Percentiles rank a stretch among this genome's conserved stretches.
Conservation (phyloP, 305 asterid species). For the Plantago lanceolata region DNA sequence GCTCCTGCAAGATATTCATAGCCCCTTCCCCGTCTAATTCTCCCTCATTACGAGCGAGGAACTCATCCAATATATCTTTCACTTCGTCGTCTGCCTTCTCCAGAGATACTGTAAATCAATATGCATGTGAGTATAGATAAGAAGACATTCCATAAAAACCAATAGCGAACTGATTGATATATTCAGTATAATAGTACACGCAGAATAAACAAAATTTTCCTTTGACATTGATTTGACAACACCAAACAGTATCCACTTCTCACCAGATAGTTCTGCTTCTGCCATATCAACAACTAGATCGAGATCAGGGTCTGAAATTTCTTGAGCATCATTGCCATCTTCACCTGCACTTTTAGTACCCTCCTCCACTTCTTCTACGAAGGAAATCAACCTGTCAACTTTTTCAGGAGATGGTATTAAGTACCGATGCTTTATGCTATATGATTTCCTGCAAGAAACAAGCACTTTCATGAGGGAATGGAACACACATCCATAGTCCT, state of each 20-base stretch:
- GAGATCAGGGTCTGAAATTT: conserved; percentile 28
- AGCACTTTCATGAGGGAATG: conserved; percentile 15
- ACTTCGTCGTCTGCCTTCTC: conserved; percentile 32
- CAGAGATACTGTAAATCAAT: conserved; percentile 39
- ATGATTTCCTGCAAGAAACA: conserved; percentile 49
- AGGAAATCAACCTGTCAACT: conserved; percentile 37
- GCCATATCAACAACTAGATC: conserved; percentile 34
- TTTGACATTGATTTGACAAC: conserved; percentile 8
- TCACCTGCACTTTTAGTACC: conserved; percentile 34
- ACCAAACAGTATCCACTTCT: conserved; percentile 26
- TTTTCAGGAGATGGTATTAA: conserved; percentile 37
- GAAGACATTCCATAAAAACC: conserved; percentile 17
- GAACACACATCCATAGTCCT: conserved; percentile 2
- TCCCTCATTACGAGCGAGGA: conserved; percentile 43
- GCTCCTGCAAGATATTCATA: conserved; percentile 59
- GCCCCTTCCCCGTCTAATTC: conserved; percentile 64
- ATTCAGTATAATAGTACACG: conserved; percentile 8
- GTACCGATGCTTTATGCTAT: conserved; percentile 48
- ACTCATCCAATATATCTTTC: conserved; percentile 42
- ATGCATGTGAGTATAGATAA: conserved; percentile 21
- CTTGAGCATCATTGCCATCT: conserved; percentile 26
- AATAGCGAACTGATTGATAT: conserved; percentile 1
- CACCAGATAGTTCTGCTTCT: conserved; percentile 55
- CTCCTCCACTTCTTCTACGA: conserved; percentile 41
- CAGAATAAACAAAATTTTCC: conserved; percentile 14